Conservation (phyloP, 306 rosid genomes). For the Cicer bijugum region DNA sequence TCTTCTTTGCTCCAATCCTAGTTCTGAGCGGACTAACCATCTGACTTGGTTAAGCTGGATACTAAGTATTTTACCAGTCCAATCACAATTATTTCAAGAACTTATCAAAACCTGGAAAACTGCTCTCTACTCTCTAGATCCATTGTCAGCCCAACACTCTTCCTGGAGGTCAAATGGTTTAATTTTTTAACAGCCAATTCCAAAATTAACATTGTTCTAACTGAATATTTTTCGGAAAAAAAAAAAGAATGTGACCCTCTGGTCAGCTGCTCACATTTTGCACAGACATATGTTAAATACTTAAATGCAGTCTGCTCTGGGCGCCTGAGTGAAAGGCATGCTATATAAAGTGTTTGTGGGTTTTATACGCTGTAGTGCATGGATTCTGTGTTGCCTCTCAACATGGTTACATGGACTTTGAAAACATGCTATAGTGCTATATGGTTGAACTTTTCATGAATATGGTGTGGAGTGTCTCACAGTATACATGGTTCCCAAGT, state of each 20-base stretch:
- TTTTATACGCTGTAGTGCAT: neutral
- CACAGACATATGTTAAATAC: neutral
- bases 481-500: neutral
- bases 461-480: neutral
- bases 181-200: conserved; percentile 19
- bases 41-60: conserved; percentile 6
- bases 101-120: no score
- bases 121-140: no score
- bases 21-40: neutral
- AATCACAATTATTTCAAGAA: neutral
- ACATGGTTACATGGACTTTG: neutral
- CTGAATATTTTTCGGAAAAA: neutral
- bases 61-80: neutral
- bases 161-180: conserved; percentile 7
- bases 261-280: neutral
- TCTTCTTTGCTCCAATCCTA: conserved; percentile 6
- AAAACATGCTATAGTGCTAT: neutral
- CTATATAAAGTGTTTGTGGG: neutral
- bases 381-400: conserved; percentile 16
- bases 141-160: neutral
- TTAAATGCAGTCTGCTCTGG: neutral
- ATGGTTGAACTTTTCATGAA: conserved; percentile 7
- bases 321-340: neutral
- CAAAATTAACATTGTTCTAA: conserved; percentile 8
- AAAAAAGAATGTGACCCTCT: conserved; percentile 15